Percentiles rank a stretch among this genome's conserved stretches.
These are phyloP conservation scores for Delitschia confertaspora DNA, from an alignment of 495 filamentous ascomycete genomes.

Conservation along the genomic window DNA sequence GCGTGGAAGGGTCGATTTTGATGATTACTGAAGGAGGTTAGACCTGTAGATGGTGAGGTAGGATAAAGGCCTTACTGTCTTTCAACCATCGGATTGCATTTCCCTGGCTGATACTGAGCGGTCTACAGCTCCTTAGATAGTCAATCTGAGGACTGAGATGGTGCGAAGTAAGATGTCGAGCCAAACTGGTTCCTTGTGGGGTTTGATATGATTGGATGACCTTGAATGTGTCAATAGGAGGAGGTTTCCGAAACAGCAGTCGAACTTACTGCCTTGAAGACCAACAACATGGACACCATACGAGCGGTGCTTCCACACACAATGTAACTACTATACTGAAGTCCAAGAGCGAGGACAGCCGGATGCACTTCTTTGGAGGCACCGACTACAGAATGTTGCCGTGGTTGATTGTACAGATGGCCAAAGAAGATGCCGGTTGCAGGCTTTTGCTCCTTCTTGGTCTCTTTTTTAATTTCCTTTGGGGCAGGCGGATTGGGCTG, in stretches of 20 bases:
- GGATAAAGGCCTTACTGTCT: slow-evolving; percentile 33
- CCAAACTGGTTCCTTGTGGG: slow-evolving; percentile 68
- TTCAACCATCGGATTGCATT: slow-evolving; percentile 94
- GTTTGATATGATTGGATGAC: slow-evolving; percentile 89
- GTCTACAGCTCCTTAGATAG: slow-evolving; percentile 82
- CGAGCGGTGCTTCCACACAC: slow-evolving; percentile 86
- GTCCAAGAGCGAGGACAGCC: slow-evolving; percentile 70
- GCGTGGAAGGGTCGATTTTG: slow-evolving; percentile 69
- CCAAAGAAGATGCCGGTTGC: slow-evolving; percentile 61
- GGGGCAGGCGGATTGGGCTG: slow-evolving; percentile 36
- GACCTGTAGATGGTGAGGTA: too few species aligned
- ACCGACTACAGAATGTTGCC: slow-evolving; percentile 61
- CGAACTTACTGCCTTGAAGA: slow-evolving; percentile 69
- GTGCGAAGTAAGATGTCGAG: slow-evolving; percentile 86
- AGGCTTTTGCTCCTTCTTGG: slow-evolving; percentile 48
- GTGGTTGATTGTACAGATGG: slow-evolving; percentile 68
- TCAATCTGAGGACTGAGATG: slow-evolving; percentile 88
- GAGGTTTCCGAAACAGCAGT: neutral
- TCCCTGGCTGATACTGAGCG: slow-evolving; percentile 87
- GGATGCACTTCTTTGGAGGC: slow-evolving; percentile 87
- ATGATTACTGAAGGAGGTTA: slow-evolving; percentile 49
- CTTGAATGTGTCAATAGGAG: slow-evolving; percentile 37
- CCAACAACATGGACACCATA: slow-evolving; percentile 76
- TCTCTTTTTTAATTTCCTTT: slow-evolving; percentile 32
- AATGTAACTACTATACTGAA: slow-evolving; percentile 83